These are phyloP conservation scores for Blastobotrys apis DNA, from an alignment of 1,139 yeast genomes.

Conservation along the genomic window DNA sequence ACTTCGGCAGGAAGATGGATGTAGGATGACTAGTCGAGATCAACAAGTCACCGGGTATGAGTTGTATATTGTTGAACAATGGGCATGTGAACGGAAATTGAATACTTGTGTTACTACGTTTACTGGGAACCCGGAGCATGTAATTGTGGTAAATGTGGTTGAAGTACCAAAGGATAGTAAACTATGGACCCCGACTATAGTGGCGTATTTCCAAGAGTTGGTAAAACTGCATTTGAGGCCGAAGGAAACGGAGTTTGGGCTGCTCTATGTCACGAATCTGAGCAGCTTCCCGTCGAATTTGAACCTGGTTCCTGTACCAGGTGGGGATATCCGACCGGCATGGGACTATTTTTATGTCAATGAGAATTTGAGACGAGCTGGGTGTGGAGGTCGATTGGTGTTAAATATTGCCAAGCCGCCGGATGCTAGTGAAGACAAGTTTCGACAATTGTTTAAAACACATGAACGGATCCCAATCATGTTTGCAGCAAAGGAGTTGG, in stretches of 20 bases:
- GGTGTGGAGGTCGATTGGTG: conserved; percentile 83
- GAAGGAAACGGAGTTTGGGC: conserved; percentile 50
- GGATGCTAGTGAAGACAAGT: conserved; percentile 77
- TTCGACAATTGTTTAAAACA: conserved; percentile 67
- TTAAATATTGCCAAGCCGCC: conserved; percentile 64
- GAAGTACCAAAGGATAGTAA: conserved; percentile 52
- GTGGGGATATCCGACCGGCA: conserved; percentile 44
- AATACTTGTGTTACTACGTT: conserved; percentile 71
- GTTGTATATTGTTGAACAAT: conserved; percentile 86
- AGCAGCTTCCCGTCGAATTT: conserved; percentile 74
- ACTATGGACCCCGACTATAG: conserved; percentile 54
- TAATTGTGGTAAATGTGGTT: conserved; percentile 57
- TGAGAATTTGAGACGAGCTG: conserved; percentile 67
- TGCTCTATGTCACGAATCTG: conserved; percentile 73
- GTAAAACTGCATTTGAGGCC: conserved; percentile 55
- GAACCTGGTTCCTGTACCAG: conserved; percentile 63
- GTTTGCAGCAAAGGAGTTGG: conserved; percentile 72
- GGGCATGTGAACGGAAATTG: conserved; percentile 72
- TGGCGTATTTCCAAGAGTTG: conserved; percentile 61
- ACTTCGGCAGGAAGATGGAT: conserved; percentile 19
- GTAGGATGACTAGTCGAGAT: conserved; percentile 18
- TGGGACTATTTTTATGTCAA: conserved; percentile 64
- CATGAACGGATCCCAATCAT: conserved; percentile 48
- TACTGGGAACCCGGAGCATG: conserved; percentile 73
- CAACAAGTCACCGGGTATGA: conserved; percentile 59